Evolutionary conservation across 2,329 filamentous ascomycete species (phyloP), one percentile per base, ranked within the genome.

Genomic region (Aspergillus ustus): DNA sequence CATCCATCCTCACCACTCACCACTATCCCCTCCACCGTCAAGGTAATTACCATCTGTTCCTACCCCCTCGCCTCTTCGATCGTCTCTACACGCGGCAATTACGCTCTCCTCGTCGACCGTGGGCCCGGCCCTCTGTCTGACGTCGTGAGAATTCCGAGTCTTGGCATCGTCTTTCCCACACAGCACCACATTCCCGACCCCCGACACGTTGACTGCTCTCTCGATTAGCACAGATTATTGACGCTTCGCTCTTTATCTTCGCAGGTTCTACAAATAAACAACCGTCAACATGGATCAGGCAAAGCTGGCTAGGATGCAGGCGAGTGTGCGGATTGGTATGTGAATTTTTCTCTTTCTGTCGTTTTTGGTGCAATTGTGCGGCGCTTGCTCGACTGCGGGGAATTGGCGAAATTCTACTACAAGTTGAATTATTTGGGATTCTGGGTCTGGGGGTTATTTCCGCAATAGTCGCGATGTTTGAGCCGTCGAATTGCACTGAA

Each of bases 321-420:
- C 84, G 80, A 85, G 84, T 73, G 85, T 86, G 77, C 85, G 86
- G 78, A 91, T 89, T 82, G 90, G 90, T 91, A 87, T 74, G 89
- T 87, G 45, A 46, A 19, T 60, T 60, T 63, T 61, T 60, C 56
- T 61, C 60, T 28, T 63, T 43, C 52, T 60, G 60, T 62, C 20
- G 61, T 20, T 61, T 40, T 40, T 11, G 11, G 34, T 63, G 57
- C 58, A 22, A 44, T 60, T 53, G 20, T 49, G 54, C 45, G 52
- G 62, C 53, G 52, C 29, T 22, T 34, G 46, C 37, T 15, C 43
- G 31, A 34, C 46, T 53, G 53, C 56, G 46, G 48, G 56, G 48
- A 31, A 34, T n/a, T 48, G n/a, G 31, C 31, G 37, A 37, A 45
- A 51, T 34, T 45, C 34, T 25, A 51, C 6, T 19, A 11, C 29